Evolutionary conservation across 1,284 basidiomycete genomes (phyloP).

Genomic region (Ustilago nuda): DNA sequence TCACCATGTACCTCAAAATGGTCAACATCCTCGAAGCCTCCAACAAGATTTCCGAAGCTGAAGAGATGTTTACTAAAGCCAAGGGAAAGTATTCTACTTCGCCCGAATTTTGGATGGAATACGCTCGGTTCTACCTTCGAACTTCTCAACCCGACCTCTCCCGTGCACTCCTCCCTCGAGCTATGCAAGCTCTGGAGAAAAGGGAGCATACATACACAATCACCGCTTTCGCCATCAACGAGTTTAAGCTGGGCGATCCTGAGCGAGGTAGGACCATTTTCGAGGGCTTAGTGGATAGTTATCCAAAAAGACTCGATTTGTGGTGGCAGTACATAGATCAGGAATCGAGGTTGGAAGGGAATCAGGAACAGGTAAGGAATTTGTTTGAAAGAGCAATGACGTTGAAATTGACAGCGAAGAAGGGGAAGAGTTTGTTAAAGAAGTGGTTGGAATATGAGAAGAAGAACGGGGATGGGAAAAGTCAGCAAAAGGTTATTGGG

Average conservation of each 20-base stretch:
- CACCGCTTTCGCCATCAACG: conserved; percentile 90
- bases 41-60: conserved; percentile 74
- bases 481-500: conserved; percentile 82
- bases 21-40: conserved; percentile 86
- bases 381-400: conserved; percentile 85
- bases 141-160: conserved; percentile 81
- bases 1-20: conserved; percentile 86
- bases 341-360: conserved; percentile 74
- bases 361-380: conserved; percentile 71
- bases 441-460: conserved; percentile 94
- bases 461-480: conserved; percentile 85
- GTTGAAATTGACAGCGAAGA: conserved; percentile 90
- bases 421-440: conserved; percentile 86
- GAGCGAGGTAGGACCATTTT: conserved; percentile 96
- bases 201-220: conserved; percentile 95
- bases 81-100: conserved; percentile 91
- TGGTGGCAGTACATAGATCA: conserved; percentile 99
- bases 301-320: conserved; percentile 92
- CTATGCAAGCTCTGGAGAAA: conserved; percentile 92
- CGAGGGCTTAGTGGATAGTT: conserved; percentile 93
- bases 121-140: conserved; percentile 81
- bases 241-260: conserved; percentile 92
- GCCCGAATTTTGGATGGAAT: conserved; percentile 91
- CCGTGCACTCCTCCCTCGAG: conserved; percentile 86
- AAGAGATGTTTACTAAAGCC: conserved; percentile 58